Evolutionary conservation across 345 rosid genomes (phyloP).

Genomic region (Barbarea vulgaris): DNA sequence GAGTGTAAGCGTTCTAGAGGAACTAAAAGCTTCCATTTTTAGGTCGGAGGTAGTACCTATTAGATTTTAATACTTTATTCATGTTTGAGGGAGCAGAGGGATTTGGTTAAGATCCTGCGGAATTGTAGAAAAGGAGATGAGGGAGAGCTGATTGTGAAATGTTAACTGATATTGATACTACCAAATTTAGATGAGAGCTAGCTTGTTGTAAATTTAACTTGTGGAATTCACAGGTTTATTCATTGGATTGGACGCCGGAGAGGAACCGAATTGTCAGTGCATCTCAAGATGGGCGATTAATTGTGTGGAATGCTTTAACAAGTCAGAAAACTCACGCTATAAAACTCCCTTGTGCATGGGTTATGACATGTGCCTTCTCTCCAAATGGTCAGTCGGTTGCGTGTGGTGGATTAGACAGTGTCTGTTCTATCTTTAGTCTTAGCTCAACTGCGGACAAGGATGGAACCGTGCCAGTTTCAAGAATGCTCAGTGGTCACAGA

Average conservation of each 20-base stretch:
- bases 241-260: constrained; percentile 90
- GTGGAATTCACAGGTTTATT: constrained; percentile 64
- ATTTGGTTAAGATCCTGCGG: constrained; percentile 1
- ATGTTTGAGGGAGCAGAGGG: neutral
- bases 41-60: neutral
- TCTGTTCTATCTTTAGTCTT: constrained; percentile 89
- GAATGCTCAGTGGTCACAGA: constrained; percentile 85
- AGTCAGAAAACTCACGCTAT: constrained; percentile 98
- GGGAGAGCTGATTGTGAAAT: neutral
- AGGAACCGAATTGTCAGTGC: constrained; percentile 91
- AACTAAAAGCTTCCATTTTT: neutral
- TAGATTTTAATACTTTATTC: neutral
- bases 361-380: constrained; percentile 98
- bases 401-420: constrained; percentile 95
- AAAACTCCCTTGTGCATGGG: constrained; percentile 96
- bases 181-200: constrained; percentile 1
- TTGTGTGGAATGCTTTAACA: constrained; percentile 95
- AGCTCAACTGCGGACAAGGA: constrained; percentile 84
- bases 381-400: constrained; percentile 94
- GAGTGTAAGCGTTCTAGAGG: neutral
- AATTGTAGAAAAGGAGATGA: neutral
- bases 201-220: constrained; percentile 25
- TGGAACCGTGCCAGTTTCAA: constrained; percentile 72
- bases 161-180: neutral
- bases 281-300: constrained; percentile 90